Evolutionary conservation across 768 basidiomycete species (phyloP).

Genomic region (Guyanaporus albipodus): DNA sequence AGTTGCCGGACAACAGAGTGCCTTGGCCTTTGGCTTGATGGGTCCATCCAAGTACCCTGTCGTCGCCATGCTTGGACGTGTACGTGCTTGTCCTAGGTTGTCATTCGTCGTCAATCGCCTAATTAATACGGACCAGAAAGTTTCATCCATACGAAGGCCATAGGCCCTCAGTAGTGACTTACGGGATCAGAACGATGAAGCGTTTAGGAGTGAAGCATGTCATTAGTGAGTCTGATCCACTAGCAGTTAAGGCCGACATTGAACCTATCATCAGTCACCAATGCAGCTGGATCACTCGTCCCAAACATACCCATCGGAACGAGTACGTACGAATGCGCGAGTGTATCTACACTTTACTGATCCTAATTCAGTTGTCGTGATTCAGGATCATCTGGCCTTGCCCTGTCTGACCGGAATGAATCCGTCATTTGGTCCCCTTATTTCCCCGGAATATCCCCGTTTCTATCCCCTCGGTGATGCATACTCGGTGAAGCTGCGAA

Average conservation of each 20-base stretch:
- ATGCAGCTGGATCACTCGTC: conserved; percentile 82
- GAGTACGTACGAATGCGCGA: conserved; percentile 45
- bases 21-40: conserved; percentile 76
- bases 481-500: conserved; percentile 70
- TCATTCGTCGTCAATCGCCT: background rate
- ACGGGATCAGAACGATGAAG: conserved; percentile 78
- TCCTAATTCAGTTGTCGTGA: conserved; percentile 58
- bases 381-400: conserved; percentile 82
- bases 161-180: conserved; percentile 60
- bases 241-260: background rate
- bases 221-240: conserved; percentile 52
- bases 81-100: conserved; percentile 31
- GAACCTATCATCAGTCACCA: conserved; percentile 57
- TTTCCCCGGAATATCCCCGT: conserved; percentile 56
- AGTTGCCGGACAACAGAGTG: conserved; percentile 82
- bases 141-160: conserved; percentile 89
- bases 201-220: conserved; percentile 69
- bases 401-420: conserved; percentile 76
- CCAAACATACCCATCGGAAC: conserved; percentile 73
- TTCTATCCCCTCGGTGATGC: conserved; percentile 85
- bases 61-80: conserved; percentile 87
- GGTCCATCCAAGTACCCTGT: conserved; percentile 69
- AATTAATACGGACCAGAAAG: conserved; percentile 35
- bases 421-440: conserved; percentile 70
- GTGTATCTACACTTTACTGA: conserved; percentile 8